Base-by-base conservation (phyloP, 2,329 filamentous ascomycete species). In the Colletotrichum eleusines region DNA sequence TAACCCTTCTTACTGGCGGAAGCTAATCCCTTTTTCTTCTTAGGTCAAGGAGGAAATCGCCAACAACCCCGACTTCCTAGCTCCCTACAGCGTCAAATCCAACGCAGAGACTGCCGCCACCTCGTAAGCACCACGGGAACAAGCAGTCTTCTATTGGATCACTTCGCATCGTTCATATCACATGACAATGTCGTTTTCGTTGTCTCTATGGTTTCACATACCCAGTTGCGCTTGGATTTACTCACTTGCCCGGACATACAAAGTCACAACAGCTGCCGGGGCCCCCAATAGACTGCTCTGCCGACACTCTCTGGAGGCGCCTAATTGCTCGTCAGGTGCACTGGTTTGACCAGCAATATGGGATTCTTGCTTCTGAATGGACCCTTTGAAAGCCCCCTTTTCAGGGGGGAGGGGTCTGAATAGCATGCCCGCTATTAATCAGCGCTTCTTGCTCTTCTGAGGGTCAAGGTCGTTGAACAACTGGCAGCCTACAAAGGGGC, bases 31-130 rank as follows among this genome's bases (percentile, higher is more conserved):
- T 14, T 59, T 20, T 18, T 20, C 70, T 75, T 20, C 70, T 75
- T 75, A 97, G 95, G 90, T 98, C 77, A 97, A 97, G 82, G 96
- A 99, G 80, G 96, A 98, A 80, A 88, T 98, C 63, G 90, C 92
- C 73, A 94, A 91, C 76, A 89, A 98, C 78, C 87, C 91, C 0
- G 91, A 94, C 53, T 98, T 98, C 82, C 87, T 99, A 76, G 89
- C 88, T 74, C 87, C 91, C 48, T 96, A 93, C 80, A 89, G 87
- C 74, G 86, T 90, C 65, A 84, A 84, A 76, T 77, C 81, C 51
- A 79, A 80, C 62, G 81, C 79, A 33, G 81, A 84, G 61, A 75
- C 80, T 54, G 77, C 80, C 8, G 82, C 81, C 26, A 80, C 76
- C 48, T 77, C 77, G 59, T 71, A 71, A 63, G 38, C 9, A 40